Evolutionary conservation across 2,329 filamentous ascomycete genomes (phyloP), one percentile per base, ranked within the genome.

Genomic region (Neonectria ditissima): DNA sequence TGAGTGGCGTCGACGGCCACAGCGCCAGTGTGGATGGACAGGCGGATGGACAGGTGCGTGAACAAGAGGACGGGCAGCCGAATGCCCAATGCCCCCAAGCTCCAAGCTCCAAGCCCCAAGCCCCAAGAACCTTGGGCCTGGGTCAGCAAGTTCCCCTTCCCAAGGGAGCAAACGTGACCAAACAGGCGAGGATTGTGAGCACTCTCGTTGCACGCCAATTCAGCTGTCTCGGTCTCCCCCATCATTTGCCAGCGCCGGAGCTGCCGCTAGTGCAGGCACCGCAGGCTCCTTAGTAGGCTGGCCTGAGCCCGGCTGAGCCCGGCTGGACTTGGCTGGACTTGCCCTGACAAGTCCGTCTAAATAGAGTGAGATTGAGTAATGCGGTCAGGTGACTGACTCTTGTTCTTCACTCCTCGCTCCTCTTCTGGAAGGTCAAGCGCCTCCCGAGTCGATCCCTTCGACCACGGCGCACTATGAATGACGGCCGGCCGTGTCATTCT

Each of bases 221-320:
- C 16, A 52, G 37, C 24, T 18, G 43, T 59, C 41, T 39, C 24
- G 10, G 43, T 56, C 41, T 44, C 44, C 59, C 59, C 59, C 59
- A 26, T 62, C 55, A 55, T 60, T 16, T 67, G 55, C 63, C 58
- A 28, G 37, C 24, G 39, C 53, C 54, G 55, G 59, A 60, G 63
- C 47, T 52, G 44, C 59, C 59, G 55, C 61, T 65, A 63, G 57
- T 44, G 58, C 20, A 50, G 44, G 43, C 60, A 60, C 54, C 39
- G 51, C n/a, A 45, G 45, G 41, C 43, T 48, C 55, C 51, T n/a
- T n/a, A n/a, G n/a, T 63, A 45, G n/a, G 37, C 14, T 37, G 34
- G 14, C 34, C 14, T 37, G 34, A 37, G n/a, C 34, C 5, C 5
- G 32, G 13, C 32, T 39, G 16, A 5, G 4, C 34, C 7, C 16